Conservation (phyloP, 345 rosid genomes). For the Eucalyptus cloeziana region DNA sequence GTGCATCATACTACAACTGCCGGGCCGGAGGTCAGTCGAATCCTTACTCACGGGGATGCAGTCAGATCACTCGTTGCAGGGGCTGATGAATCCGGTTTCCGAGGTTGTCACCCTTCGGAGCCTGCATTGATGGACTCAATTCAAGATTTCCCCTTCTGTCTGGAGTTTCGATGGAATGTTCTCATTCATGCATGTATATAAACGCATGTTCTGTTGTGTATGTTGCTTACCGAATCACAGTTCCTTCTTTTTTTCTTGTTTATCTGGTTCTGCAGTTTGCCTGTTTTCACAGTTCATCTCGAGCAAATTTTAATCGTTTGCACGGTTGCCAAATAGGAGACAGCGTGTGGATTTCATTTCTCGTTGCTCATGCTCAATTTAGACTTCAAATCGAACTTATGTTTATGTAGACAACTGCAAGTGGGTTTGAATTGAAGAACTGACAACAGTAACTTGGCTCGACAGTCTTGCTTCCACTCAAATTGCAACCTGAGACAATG, state of each 20-base stretch:
- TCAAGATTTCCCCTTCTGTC: neutral
- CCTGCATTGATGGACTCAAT: neutral
- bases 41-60: conserved; percentile 89
- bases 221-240: neutral
- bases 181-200: neutral
- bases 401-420: no score
- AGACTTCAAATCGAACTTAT: neutral
- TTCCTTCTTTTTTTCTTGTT: neutral
- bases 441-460: neutral
- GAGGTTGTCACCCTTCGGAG: neutral
- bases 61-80: conserved; percentile 78
- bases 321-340: neutral
- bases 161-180: neutral
- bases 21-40: conserved; percentile 60
- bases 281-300: neutral
- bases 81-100: conserved; percentile 5
- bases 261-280: neutral
- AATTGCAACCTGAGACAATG: neutral
- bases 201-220: neutral
- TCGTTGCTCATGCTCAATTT: neutral
- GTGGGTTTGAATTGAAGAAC: no score
- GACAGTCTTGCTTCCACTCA: neutral
- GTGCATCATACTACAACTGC: conserved; percentile 93
- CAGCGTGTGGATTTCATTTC: neutral
- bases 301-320: neutral